A percentile compares a stretch with the other conserved stretches of the same genome.
These are phyloP conservation scores for Wallacemonas sp. DNA, from an alignment of 208 protist genomes.

Conservation along the genomic window DNA sequence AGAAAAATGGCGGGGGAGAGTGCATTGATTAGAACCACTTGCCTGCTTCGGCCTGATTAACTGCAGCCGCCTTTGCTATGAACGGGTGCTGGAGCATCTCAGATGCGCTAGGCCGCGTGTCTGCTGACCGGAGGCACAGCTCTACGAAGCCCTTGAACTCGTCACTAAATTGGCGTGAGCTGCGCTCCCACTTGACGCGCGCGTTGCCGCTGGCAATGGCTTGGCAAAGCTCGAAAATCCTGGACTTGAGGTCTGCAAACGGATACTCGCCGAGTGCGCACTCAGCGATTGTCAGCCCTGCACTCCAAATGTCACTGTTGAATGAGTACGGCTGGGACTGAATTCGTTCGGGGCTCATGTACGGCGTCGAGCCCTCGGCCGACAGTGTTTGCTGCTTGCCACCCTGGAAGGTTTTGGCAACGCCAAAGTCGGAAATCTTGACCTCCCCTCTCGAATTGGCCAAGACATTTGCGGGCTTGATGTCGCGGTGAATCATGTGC, in stretches of 20 bases:
- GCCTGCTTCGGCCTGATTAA: slow-evolving; percentile 64
- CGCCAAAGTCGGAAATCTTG: slow-evolving; percentile 98
- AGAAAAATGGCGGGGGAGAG: too few species aligned
- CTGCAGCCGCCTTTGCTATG: slow-evolving; percentile 55
- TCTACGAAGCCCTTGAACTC: slow-evolving; percentile 83
- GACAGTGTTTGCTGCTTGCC: slow-evolving; percentile 81
- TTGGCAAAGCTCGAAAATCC: slow-evolving; percentile 84
- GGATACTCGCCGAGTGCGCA: slow-evolving; percentile 86
- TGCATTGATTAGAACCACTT: slow-evolving; percentile 74
- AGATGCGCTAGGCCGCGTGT: slow-evolving; percentile 58
- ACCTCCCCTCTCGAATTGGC: slow-evolving; percentile 95
- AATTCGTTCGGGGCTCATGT: slow-evolving; percentile 95
- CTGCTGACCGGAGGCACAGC: slow-evolving; percentile 62
- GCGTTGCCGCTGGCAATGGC: slow-evolving; percentile 64
- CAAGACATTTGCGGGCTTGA: slow-evolving; percentile 97
- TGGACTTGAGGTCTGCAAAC: slow-evolving; percentile 69
- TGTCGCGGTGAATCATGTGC: slow-evolving; percentile 95
- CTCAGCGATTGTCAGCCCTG: slow-evolving; percentile 90
- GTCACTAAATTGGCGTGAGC: slow-evolving; percentile 46
- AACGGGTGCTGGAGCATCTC: slow-evolving; percentile 82
- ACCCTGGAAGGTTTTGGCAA: slow-evolving; percentile 87
- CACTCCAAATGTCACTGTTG: slow-evolving; percentile 92
- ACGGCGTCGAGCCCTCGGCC: slow-evolving; percentile 91
- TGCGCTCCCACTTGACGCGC: slow-evolving; percentile 64
- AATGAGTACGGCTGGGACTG: slow-evolving; percentile 89